Percentiles rank a stretch among this genome's conserved stretches.
Conservation (phyloP, 495 filamentous ascomycete species). For the Penicillium canariense region DNA sequence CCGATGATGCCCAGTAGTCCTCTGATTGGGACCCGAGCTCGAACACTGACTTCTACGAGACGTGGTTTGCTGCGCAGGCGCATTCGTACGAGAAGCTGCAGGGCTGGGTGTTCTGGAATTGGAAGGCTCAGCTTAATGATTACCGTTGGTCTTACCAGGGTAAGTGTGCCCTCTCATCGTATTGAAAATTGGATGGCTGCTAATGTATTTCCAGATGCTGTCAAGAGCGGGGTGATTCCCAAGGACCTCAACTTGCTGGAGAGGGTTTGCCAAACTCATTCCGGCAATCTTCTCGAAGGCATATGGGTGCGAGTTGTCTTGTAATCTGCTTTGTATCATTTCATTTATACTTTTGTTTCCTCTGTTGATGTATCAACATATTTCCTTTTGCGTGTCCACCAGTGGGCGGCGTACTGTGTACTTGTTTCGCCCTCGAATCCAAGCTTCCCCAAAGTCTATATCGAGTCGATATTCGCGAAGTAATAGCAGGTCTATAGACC, state of each 20-base stretch:
- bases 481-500: background rate
- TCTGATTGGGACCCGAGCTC: slow-evolving; percentile 43
- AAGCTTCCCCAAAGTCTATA: background rate
- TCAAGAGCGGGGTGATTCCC: background rate
- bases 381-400: background rate
- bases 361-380: background rate
- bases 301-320: background rate
- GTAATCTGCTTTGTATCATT: background rate
- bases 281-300: background rate
- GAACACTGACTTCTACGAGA: slow-evolving; percentile 52
- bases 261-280: background rate
- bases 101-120: slow-evolving; percentile 65
- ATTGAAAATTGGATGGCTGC: background rate
- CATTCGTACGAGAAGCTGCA: slow-evolving; percentile 54
- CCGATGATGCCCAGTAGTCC: slow-evolving; percentile 12
- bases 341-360: background rate
- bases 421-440: background rate
- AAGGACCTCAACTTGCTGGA: background rate
- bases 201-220: background rate
- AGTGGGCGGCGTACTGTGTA: background rate
- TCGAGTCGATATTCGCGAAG: background rate
- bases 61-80: slow-evolving; percentile 61
- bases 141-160: slow-evolving; percentile 59
- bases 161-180: slow-evolving; percentile 1
- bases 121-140: slow-evolving; percentile 58